phyloP scores from a whole-genome alignment of 2,329 filamentous ascomycete genomes.

The Diaporthe aspalathi region DNA sequence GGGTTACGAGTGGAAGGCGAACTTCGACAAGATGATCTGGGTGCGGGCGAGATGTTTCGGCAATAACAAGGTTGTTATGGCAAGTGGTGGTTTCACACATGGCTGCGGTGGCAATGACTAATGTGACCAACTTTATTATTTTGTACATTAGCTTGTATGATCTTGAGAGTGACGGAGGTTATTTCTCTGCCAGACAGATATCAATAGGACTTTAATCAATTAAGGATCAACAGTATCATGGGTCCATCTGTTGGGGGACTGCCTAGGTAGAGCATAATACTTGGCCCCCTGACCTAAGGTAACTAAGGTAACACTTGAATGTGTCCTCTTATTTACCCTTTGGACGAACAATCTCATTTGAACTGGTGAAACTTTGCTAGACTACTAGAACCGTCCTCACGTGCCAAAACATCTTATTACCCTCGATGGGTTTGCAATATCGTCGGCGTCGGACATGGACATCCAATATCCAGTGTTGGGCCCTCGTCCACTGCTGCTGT shows the following conservation, averaged over 20 bases:
- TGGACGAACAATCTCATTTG: background rate
- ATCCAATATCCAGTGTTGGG: background rate
- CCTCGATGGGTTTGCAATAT: accelerated
- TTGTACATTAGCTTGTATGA: background rate
- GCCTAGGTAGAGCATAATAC: background rate
- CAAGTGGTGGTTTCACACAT: background rate
- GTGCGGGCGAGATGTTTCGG: background rate
- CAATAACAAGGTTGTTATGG: background rate
- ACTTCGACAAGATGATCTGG: background rate
- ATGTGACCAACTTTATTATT: background rate
- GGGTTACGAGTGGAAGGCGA: background rate
- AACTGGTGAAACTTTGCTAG: background rate
- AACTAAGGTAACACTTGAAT: no score
- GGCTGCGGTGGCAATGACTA: background rate
- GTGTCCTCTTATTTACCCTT: no score
- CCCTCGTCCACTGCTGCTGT: no score
- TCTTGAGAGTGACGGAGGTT: background rate
- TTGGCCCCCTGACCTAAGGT: no score
- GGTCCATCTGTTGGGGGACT: no score
- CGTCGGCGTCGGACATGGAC: background rate
- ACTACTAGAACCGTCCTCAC: background rate
- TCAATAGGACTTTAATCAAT: no score
- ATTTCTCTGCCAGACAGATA: no score
- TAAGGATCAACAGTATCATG: no score
- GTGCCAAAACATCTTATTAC: background rate